phyloP scores from a whole-genome alignment of 108 stramenopile genomes.

The Cyclostephanos tholiformis region DNA sequence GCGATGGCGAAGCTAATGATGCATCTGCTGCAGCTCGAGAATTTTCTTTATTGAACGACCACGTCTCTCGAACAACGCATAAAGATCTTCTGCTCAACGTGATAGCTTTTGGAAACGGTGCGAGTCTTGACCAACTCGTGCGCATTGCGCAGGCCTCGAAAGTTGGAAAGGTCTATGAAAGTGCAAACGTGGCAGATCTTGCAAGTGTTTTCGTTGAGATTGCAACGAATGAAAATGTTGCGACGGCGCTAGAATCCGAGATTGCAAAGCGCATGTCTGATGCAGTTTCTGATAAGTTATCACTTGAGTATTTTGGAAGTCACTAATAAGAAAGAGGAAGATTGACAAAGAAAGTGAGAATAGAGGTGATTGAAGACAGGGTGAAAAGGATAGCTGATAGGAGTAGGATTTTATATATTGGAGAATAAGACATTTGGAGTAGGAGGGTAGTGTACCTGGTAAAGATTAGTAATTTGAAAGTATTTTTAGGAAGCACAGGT shows the following conservation, averaged over 20 bases:
- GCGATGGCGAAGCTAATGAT: conserved; percentile 58
- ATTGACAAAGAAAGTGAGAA: too few species aligned
- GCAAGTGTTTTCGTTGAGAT: conserved; percentile 56
- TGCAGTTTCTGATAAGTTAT: conserved; percentile 58
- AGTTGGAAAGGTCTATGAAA: conserved; percentile 49
- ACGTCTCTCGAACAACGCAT: conserved; percentile 12
- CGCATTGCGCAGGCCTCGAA: conserved; percentile 52
- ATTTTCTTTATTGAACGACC: conserved; percentile 42
- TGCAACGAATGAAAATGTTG: conserved; percentile 52
- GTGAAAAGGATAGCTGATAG: too few species aligned
- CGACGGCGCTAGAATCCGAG: conserved; percentile 53
- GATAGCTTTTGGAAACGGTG: conserved; percentile 56
- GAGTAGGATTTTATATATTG: too few species aligned
- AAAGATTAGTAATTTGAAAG: too few species aligned
- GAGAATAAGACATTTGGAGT: too few species aligned
- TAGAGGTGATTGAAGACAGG: too few species aligned
- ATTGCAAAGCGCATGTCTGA: conserved; percentile 63
- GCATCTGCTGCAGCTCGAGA: conserved; percentile 44
- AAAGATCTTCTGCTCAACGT: conserved; percentile 68
- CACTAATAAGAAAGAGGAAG: neutral
- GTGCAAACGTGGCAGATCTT: conserved; percentile 49
- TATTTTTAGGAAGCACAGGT: too few species aligned
- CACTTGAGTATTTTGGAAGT: conserved; percentile 57
- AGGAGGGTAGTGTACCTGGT: too few species aligned
- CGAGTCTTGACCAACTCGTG: conserved; percentile 44